These are phyloP conservation scores for Clavulina sp. DNA, from an alignment of 768 basidiomycete species.

Conservation along the genomic window DNA sequence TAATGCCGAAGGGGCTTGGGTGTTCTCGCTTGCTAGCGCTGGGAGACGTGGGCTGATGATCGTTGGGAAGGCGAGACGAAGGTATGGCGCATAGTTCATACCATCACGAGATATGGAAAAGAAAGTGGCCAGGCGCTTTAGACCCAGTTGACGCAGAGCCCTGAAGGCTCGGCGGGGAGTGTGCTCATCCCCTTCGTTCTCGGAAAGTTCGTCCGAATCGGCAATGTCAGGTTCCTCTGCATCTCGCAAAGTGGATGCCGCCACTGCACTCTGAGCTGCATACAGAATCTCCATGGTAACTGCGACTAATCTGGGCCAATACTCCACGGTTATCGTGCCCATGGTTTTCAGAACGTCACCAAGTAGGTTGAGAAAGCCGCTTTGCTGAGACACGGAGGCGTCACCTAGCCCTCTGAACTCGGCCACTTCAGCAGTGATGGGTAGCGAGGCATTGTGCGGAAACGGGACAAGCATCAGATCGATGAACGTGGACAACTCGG, in stretches of 20 bases:
- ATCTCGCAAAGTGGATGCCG: conserved; percentile 4
- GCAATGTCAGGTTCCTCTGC: conserved; percentile 21
- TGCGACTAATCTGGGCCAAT: conserved; percentile 64
- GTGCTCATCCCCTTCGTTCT: conserved; percentile 19
- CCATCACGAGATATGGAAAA: conserved; percentile 45
- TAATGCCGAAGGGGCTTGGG: conserved; percentile 76
- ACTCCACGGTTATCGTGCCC: conserved; percentile 45
- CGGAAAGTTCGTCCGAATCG: conserved; percentile 23
- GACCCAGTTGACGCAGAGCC: conserved; percentile 56
- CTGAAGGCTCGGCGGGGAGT: conserved; percentile 19
- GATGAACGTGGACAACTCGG: conserved; percentile 60
- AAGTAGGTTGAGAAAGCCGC: conserved; percentile 72
- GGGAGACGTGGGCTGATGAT: conserved; percentile 74
- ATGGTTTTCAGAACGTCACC: conserved; percentile 71
- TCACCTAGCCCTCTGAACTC: conserved; percentile 6
- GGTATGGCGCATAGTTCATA: conserved; percentile 62
- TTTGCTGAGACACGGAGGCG: conserved; percentile 30
- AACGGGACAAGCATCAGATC: conserved; percentile 79
- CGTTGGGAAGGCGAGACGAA: conserved; percentile 43
- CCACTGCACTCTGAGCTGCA: conserved; percentile 34
- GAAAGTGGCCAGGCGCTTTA: conserved; percentile 79
- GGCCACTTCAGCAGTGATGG: background rate
- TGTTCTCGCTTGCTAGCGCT: conserved; percentile 64
- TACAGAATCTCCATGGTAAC: conserved; percentile 48
- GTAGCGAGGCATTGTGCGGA: background rate